phyloP scores from a whole-genome alignment of 2,329 filamentous ascomycete species.

The Trichoderma lentiforme region DNA sequence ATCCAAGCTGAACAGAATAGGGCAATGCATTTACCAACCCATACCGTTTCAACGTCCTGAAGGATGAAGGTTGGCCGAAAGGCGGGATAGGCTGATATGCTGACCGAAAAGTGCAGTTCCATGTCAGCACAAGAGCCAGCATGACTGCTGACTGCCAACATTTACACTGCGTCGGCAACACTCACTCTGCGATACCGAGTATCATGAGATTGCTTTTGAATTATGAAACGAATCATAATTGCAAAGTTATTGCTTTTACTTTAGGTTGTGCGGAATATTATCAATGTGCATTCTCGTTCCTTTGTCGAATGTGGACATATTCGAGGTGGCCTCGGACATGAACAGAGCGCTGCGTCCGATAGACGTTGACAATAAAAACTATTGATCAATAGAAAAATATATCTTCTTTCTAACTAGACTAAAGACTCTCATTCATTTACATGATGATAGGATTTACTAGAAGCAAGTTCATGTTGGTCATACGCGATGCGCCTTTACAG shows the following conservation, averaged over 20 bases:
- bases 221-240: background rate
- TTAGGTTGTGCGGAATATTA: background rate
- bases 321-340: background rate
- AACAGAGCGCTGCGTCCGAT: background rate
- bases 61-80: conserved; percentile 7
- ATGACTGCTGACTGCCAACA: conserved; percentile 13
- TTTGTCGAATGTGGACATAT: background rate
- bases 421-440: background rate
- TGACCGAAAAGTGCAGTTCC: conserved; percentile 5
- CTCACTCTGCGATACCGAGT: background rate
- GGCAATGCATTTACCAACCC: background rate
- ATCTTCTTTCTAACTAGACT: background rate
- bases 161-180: conserved; percentile 2
- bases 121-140: conserved; percentile 6
- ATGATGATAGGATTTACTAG: background rate
- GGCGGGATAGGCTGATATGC: conserved; percentile 12
- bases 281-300: background rate
- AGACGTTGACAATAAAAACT: background rate
- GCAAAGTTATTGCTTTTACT: background rate
- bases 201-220: background rate
- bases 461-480: background rate
- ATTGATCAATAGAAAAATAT: background rate
- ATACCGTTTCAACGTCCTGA: background rate
- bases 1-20: background rate
- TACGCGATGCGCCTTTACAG: background rate